Evolutionary conservation across 225 moss, liverwort and hornwort genomes (phyloP), one percentile per base, ranked within the genome.

Genomic region (Rhytidiadelphus loreus): DNA sequence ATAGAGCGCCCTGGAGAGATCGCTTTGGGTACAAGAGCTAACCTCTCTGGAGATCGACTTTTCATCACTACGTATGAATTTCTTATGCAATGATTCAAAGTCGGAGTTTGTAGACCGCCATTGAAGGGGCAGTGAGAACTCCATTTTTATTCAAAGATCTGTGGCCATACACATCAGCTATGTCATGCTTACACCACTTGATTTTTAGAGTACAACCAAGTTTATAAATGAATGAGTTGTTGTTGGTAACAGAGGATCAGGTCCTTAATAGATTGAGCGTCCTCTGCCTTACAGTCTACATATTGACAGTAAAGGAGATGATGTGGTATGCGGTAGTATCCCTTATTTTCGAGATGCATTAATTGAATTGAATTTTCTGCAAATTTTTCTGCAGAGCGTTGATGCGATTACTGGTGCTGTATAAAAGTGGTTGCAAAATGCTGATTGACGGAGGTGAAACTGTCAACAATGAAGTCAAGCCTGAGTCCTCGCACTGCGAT

Each of bases 381-480:
- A 35, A 72, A 24, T 86, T 33, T 69, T 39, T 26, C 32, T 63
- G 78, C 90, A 99, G 98, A 95, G 96, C 90, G 68, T 55, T 94
- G 35, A 92, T 97, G 85, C 96, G 99, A 88, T 88, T 99, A 60
- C 83, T 97, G 79, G 95, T 99, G 68, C 83, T 99, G 50, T 93
- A 93, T 41, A 96, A 94, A 53, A 95, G 94, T 88, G 97, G 95
- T 29, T 99, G 77, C 64, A 96, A 94, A 85, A 96, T 99, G 95
- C 90, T 97, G 82, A 94, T 99, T 63, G 95, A 95, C 81, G 99
- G 97, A 85, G 99, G 99, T 41, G 96, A 96, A 86, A 91, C 97
- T 44, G 87, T 82, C 62, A 97, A 97, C 88, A 88, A 81, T 43
- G 94, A 86, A 25, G 93, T 92, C 37, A 79, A 89, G 81, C 86